phyloP scores from a whole-genome alignment of 257 asterid genomes.

The Salvia splendens region DNA sequence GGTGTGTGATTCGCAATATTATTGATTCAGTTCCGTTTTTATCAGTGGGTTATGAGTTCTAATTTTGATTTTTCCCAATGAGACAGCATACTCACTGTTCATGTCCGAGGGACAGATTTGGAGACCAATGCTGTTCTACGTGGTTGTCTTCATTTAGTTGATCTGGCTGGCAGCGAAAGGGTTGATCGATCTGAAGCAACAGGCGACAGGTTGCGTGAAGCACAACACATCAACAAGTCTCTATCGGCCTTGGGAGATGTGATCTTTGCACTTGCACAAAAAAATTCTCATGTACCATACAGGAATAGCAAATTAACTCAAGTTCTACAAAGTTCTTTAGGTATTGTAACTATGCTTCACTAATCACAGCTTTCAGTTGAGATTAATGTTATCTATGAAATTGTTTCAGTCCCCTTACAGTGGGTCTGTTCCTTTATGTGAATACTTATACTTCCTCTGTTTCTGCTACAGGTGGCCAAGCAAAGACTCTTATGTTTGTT shows the following conservation, averaged over 20 bases:
- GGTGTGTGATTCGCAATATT: constrained; percentile 59
- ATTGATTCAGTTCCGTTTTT: constrained; percentile 17
- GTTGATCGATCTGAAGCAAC: constrained; percentile 91
- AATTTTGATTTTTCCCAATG: constrained; percentile 27
- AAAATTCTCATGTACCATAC: constrained; percentile 86
- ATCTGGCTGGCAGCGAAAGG: constrained; percentile 98
- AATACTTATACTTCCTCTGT: constrained; percentile 5
- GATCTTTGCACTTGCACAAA: constrained; percentile 89
- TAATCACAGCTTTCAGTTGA: constrained; percentile 9
- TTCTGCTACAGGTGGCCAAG: constrained; percentile 79
- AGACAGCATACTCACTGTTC: constrained; percentile 85
- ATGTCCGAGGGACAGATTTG: constrained; percentile 86
- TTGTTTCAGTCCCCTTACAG: constrained; percentile 10
- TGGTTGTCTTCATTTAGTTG: constrained; percentile 94
- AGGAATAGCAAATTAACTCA: constrained; percentile 96
- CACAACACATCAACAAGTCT: constrained; percentile 93
- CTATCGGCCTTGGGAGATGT: constrained; percentile 97
- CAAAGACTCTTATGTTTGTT: constrained; percentile 95
- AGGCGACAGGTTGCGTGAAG: constrained; percentile 94
- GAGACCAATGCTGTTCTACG: constrained; percentile 73
- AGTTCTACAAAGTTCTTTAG: constrained; percentile 95
- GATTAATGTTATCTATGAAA: constrained; percentile 5
- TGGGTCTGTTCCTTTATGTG: constrained; percentile 9
- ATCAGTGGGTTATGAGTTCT: constrained; percentile 29
- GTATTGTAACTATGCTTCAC: constrained; percentile 43